phyloP scores from a whole-genome alignment of 2,329 filamentous ascomycete species.

The Davidsoniella eucalypti region DNA sequence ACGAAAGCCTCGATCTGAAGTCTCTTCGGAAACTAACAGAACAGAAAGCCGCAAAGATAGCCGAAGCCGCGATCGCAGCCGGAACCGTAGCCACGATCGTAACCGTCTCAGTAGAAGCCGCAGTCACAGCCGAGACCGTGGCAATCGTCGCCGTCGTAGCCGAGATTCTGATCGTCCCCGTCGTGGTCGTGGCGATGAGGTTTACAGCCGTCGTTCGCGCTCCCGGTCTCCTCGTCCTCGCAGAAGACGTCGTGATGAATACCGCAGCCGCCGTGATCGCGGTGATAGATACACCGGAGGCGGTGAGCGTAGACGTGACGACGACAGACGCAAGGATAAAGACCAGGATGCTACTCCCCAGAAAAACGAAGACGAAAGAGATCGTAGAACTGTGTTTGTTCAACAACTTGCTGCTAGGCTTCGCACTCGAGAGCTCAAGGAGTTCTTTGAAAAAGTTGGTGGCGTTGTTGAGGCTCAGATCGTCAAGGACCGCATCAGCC shows the following conservation, averaged over 20 bases:
- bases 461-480: conserved; percentile 96
- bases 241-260: conserved; percentile 18
- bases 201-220: conserved; percentile 55
- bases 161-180: conserved; percentile 70
- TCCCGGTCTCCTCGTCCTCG: conserved; percentile 45
- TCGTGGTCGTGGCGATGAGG: conserved; percentile 40
- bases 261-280: conserved; percentile 31
- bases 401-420: conserved; percentile 93
- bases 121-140: conserved; percentile 36
- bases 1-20: conserved; percentile 24
- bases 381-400: conserved; percentile 92
- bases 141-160: conserved; percentile 52
- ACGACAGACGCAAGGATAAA: conserved; percentile 28
- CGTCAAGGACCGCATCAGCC: conserved; percentile 92
- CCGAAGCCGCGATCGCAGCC: conserved; percentile 37
- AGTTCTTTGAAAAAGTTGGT: conserved; percentile 90
- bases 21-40: conserved; percentile 38
- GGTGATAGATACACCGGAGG: conserved; percentile 35
- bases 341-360: conserved; percentile 46
- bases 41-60: conserved; percentile 30
- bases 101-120: conserved; percentile 31
- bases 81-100: conserved; percentile 39
- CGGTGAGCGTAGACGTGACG: conserved; percentile 30
- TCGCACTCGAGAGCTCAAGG: conserved; percentile 78
- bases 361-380: conserved; percentile 86